phyloP scores from a whole-genome alignment of 2,329 filamentous ascomycete species.

The Botrytis paeoniae region DNA sequence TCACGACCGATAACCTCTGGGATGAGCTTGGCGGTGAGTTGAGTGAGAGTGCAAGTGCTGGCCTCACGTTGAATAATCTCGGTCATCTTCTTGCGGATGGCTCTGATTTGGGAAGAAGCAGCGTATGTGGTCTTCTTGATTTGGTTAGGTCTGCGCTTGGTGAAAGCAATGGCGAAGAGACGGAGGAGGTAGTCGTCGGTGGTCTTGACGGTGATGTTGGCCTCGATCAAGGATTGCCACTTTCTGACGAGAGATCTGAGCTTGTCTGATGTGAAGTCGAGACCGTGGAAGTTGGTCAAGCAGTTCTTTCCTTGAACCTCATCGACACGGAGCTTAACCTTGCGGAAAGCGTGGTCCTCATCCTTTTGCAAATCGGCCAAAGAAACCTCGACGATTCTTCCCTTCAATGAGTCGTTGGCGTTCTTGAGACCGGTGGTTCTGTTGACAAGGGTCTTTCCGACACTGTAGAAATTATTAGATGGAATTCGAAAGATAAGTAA shows the following conservation, averaged over 20 bases:
- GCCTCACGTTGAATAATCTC: slow-evolving; percentile 99
- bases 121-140: slow-evolving; percentile 99
- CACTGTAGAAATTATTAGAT: slow-evolving; percentile 58
- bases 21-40: slow-evolving; percentile 98
- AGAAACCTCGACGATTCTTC: slow-evolving; percentile 97
- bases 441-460: slow-evolving; percentile 99
- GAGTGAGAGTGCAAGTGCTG: slow-evolving; percentile 86
- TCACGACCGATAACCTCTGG: slow-evolving; percentile 99
- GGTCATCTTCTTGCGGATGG: slow-evolving; percentile 99
- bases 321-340: slow-evolving; percentile 97
- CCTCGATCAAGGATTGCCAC: slow-evolving; percentile 99
- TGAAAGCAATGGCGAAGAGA: slow-evolving; percentile 98
- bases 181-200: slow-evolving; percentile 99
- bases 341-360: slow-evolving; percentile 99
- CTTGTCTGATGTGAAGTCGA: slow-evolving; percentile 99
- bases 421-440: slow-evolving; percentile 99
- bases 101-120: slow-evolving; percentile 91
- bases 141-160: slow-evolving; percentile 98
- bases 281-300: slow-evolving; percentile 99
- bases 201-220: slow-evolving; percentile 99
- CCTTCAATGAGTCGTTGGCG: slow-evolving; percentile 98
- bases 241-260: slow-evolving; percentile 98
- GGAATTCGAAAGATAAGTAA: slow-evolving; percentile 27
- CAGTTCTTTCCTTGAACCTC: slow-evolving; percentile 99
- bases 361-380: slow-evolving; percentile 99